Conservation (phyloP, 805 yeast genomes). For the Wickerhamiella slavikovae region DNA sequence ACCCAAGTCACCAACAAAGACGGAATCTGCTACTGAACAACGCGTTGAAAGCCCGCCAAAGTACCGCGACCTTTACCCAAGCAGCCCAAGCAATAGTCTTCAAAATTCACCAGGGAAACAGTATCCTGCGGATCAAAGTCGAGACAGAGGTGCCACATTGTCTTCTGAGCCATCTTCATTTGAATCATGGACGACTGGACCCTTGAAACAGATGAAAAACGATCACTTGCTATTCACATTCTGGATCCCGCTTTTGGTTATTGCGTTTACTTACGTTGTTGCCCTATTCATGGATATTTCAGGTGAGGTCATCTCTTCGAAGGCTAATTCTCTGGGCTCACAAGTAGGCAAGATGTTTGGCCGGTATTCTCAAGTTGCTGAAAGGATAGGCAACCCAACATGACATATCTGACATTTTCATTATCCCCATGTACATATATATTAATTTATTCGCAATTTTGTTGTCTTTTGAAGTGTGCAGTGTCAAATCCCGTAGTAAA, state of each 20-base stretch:
- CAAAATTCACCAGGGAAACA: too few species aligned
- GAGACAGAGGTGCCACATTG: slow-evolving; percentile 2
- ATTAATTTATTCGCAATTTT: too few species aligned
- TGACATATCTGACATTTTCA: too few species aligned
- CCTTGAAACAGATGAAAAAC: slow-evolving; percentile 29
- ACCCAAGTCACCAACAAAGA: background rate
- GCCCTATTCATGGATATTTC: slow-evolving; percentile 1
- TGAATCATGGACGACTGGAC: slow-evolving; percentile 19
- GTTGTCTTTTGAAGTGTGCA: too few species aligned
- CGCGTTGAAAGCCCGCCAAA: slow-evolving; percentile 4
- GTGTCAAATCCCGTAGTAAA: too few species aligned
- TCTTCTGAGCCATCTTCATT: slow-evolving; percentile 4
- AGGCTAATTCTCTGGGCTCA: background rate
- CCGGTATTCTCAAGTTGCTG: too few species aligned
- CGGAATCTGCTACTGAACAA: background rate
- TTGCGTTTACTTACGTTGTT: slow-evolving; percentile 7
- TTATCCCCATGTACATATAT: too few species aligned
- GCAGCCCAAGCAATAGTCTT: slow-evolving; percentile 5
- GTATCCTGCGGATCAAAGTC: slow-evolving; percentile 10
- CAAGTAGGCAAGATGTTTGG: background rate
- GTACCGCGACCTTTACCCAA: slow-evolving; percentile 5
- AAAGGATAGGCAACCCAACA: too few species aligned
- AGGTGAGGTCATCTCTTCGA: background rate
- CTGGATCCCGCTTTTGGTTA: slow-evolving; percentile 65
- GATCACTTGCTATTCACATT: slow-evolving; percentile 75